phyloP scores from a whole-genome alignment of 805 yeast species.

The Metschnikowia rubicola region DNA sequence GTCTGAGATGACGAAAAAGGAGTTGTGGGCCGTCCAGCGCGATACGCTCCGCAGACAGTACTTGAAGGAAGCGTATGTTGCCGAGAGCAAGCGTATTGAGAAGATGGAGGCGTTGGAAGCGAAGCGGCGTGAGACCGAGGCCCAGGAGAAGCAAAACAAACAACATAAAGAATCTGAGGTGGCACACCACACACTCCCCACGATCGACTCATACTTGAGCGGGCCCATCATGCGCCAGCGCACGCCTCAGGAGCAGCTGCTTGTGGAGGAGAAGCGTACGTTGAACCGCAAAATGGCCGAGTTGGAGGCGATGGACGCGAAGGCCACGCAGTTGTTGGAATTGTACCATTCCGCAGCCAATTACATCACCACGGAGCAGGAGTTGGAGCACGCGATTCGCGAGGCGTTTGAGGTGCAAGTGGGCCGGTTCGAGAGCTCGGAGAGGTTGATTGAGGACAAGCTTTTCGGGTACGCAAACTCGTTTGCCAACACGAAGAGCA shows the following conservation, averaged over 20 bases:
- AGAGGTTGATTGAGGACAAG: constrained; percentile 34
- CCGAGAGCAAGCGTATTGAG: constrained; percentile 49
- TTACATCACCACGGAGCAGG: constrained; percentile 71
- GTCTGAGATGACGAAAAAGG: constrained; percentile 27
- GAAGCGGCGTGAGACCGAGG: constrained; percentile 25
- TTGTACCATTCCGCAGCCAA: constrained; percentile 67
- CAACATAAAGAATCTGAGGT: constrained; percentile 48
- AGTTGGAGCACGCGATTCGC: constrained; percentile 55
- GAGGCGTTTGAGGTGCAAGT: constrained; percentile 48
- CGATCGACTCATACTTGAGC: constrained; percentile 61
- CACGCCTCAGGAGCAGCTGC: constrained; percentile 63
- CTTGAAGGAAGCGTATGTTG: constrained; percentile 57
- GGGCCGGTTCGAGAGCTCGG: constrained; percentile 34
- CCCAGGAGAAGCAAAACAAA: constrained; percentile 24
- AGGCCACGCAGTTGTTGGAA: constrained; percentile 57
- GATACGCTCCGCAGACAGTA: constrained; percentile 71
- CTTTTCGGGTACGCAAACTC: constrained; percentile 30
- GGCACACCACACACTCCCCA: constrained; percentile 69
- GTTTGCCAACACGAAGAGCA: constrained; percentile 26
- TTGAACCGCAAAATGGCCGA: constrained; percentile 62
- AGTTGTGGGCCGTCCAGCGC: constrained; percentile 48
- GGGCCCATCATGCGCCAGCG: constrained; percentile 73
- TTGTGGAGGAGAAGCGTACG: constrained; percentile 55
- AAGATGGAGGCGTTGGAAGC: constrained; percentile 31
- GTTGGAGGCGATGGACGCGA: constrained; percentile 48